Evolutionary conservation across 495 filamentous ascomycete species (phyloP).

Genomic region (Trypethelium eluteriae): DNA sequence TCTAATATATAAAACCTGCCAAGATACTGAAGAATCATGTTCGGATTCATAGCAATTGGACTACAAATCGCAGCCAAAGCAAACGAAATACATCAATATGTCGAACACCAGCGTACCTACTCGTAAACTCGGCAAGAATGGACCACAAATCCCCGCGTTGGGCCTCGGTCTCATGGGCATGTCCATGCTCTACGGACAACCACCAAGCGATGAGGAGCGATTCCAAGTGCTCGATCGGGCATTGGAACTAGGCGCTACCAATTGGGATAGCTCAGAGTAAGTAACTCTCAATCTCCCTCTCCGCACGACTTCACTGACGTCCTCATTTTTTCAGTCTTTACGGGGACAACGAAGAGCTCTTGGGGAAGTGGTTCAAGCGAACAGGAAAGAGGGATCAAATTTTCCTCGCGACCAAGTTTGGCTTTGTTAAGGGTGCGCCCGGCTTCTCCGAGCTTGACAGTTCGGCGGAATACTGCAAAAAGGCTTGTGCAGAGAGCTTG

Average conservation of each 20-base stretch:
- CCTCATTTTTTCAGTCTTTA: constrained; percentile 27
- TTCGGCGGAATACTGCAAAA: constrained; percentile 40
- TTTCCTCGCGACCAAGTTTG: constrained; percentile 56
- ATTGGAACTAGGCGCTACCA: constrained; percentile 46
- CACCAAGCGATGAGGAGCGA: constrained; percentile 41
- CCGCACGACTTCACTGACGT: neutral
- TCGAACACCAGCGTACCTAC: constrained; percentile 3
- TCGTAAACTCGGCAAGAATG: constrained; percentile 43
- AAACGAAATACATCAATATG: neutral
- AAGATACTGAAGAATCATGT: no score
- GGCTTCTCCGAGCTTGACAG: constrained; percentile 29
- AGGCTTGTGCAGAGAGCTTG: constrained; percentile 42
- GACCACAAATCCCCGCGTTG: constrained; percentile 44
- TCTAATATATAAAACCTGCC: no score
- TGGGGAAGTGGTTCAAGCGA: constrained; percentile 51
- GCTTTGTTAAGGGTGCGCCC: constrained; percentile 29
- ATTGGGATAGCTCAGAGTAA: constrained; percentile 56
- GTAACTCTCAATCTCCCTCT: constrained; percentile 27
- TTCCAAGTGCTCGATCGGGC: constrained; percentile 47
- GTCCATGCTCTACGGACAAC: constrained; percentile 37
- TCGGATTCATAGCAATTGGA: no score
- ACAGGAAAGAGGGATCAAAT: constrained; percentile 48
- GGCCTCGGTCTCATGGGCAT: constrained; percentile 51
- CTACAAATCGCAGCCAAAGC: no score
- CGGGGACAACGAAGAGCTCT: constrained; percentile 46